Evolutionary conservation across 345 rosid species (phyloP).

Genomic region (Lepidium africanum): DNA sequence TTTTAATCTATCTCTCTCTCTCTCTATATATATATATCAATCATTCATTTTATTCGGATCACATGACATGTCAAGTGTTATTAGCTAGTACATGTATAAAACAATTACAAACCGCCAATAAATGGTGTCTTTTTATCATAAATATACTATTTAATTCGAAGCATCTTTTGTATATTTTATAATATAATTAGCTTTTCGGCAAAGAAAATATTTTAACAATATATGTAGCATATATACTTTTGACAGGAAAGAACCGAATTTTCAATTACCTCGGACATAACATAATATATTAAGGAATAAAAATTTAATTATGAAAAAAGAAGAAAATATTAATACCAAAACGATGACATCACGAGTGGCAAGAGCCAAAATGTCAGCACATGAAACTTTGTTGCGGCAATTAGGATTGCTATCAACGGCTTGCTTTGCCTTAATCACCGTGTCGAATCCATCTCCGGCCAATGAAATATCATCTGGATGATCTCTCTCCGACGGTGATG

Average conservation of each 20-base stretch:
- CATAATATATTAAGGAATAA: background rate
- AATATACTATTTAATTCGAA: background rate
- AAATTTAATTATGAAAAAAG: background rate
- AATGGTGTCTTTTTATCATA: background rate
- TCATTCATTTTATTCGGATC: background rate
- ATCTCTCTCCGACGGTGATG: slow-evolving; percentile 30
- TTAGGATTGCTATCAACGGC: slow-evolving; percentile 59
- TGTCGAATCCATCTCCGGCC: slow-evolving; percentile 64
- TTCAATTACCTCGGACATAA: slow-evolving; percentile 15
- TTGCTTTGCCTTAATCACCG: slow-evolving; percentile 74
- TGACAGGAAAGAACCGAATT: background rate
- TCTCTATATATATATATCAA: no score
- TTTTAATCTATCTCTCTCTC: background rate
- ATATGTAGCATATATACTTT: background rate
- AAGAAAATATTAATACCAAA: slow-evolving; percentile 24
- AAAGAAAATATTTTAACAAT: no score
- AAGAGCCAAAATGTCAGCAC: slow-evolving; percentile 86
- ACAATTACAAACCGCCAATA: slow-evolving; percentile 5
- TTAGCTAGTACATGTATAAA: background rate
- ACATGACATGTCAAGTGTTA: background rate
- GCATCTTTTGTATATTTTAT: background rate
- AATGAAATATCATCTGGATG: slow-evolving; percentile 29
- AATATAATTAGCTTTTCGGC: background rate
- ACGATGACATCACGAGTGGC: slow-evolving; percentile 76
- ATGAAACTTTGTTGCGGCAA: slow-evolving; percentile 89